A percentile compares a stretch with the other conserved stretches of the same genome.
phyloP scores from a whole-genome alignment of 768 basidiomycete genomes.

The Boletus subparvulus region DNA sequence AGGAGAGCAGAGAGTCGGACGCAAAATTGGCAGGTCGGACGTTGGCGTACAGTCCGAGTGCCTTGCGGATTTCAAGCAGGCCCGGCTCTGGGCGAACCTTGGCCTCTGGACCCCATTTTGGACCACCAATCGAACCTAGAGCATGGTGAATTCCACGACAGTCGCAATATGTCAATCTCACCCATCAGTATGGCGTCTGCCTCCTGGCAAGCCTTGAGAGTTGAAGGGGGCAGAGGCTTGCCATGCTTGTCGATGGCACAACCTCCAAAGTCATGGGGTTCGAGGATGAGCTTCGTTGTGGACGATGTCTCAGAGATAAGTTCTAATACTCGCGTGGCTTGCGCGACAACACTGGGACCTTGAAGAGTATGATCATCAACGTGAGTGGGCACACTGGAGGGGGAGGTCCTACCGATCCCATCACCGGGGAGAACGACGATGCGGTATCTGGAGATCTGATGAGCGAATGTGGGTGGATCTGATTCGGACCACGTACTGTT shows the following conservation, averaged over 20 bases:
- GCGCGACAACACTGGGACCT: constrained; percentile 89
- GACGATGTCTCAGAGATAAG: constrained; percentile 59
- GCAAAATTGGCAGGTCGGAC: constrained; percentile 96
- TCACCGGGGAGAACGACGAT: constrained; percentile 93
- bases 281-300: constrained; percentile 71
- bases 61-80: constrained; percentile 84
- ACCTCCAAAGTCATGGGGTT: constrained; percentile 84
- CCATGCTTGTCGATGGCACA: constrained; percentile 86
- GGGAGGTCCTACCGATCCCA: constrained; percentile 74
- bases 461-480: constrained; percentile 4
- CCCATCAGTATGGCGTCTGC: constrained; percentile 98
- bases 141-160: not conserved
- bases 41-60: constrained; percentile 94
- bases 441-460: constrained; percentile 58
- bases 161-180: constrained; percentile 34
- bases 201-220: constrained; percentile 83
- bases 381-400: not conserved
- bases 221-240: constrained; percentile 81
- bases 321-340: constrained; percentile 84
- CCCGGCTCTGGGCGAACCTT: constrained; percentile 93
- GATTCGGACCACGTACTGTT: constrained; percentile 39
- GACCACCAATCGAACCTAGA: constrained; percentile 96
- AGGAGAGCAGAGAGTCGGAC: constrained; percentile 80
- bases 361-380: constrained; percentile 2
- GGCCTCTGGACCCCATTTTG: constrained; percentile 92